phyloP scores from a whole-genome alignment of 176 grass and related monocot genomes.

The Eragrostis curvula region DNA sequence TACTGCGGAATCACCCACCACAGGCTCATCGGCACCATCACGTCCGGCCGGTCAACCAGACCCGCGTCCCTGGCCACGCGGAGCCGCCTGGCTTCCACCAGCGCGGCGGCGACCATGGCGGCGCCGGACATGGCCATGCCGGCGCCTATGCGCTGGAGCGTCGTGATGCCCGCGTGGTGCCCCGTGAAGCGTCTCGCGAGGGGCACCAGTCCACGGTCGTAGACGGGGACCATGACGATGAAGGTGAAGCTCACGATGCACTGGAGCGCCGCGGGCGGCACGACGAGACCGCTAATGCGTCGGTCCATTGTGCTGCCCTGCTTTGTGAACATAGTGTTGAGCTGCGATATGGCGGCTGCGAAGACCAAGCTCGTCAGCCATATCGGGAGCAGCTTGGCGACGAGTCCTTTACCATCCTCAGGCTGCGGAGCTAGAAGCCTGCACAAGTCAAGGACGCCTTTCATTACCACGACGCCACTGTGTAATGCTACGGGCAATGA shows the following conservation, averaged over 20 bases:
- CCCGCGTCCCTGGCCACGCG: too few relatives aligned
- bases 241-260: too few relatives aligned
- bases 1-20: conserved; percentile 89
- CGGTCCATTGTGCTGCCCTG: conserved; percentile 65
- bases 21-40: conserved; percentile 62
- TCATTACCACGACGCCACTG: not conserved
- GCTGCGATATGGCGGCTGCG: conserved; percentile 40
- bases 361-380: conserved; percentile 60
- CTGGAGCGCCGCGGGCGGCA: conserved; percentile 22
- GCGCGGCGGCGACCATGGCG: too few relatives aligned
- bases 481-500: too few relatives aligned
- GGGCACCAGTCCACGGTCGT: too few relatives aligned
- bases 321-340: conserved; percentile 64
- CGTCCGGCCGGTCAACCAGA: too few relatives aligned
- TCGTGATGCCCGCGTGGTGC: too few relatives aligned
- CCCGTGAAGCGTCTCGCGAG: too few relatives aligned
- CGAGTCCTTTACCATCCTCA: conserved; percentile 36
- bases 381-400: conserved; percentile 49
- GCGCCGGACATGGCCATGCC: too few relatives aligned
- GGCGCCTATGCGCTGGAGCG: too few relatives aligned
- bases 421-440: not conserved
- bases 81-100: too few relatives aligned
- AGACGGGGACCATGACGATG: too few relatives aligned
- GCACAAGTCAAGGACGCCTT: not conserved
- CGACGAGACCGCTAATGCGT: conserved; percentile 34